These are phyloP conservation scores for Bimuria novae-zelandiae DNA, from an alignment of 2,329 filamentous ascomycete species.

Conservation along the genomic window DNA sequence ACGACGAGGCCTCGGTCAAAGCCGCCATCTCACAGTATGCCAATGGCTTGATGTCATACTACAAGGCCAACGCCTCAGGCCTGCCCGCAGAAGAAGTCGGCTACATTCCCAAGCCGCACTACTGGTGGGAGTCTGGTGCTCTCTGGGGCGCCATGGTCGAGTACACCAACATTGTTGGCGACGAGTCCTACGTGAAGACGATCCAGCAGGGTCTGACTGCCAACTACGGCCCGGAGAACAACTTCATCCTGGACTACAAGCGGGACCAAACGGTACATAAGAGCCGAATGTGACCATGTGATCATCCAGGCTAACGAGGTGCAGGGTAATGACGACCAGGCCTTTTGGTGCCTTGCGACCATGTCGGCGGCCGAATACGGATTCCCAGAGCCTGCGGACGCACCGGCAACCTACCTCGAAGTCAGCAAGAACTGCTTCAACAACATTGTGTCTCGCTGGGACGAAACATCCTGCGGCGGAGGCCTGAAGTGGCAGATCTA, in stretches of 20 bases:
- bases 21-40: slow-evolving; percentile 36
- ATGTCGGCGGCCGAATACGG: slow-evolving; percentile 71
- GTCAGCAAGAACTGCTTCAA: slow-evolving; percentile 75
- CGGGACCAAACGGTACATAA: slow-evolving; percentile 37
- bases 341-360: slow-evolving; percentile 72
- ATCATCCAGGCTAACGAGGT: neutral
- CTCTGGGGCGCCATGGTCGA: slow-evolving; percentile 48
- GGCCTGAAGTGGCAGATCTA: slow-evolving; percentile 85
- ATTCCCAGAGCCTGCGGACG: slow-evolving; percentile 63
- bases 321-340: slow-evolving; percentile 74
- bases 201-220: slow-evolving; percentile 50
- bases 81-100: slow-evolving; percentile 39
- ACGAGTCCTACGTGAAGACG: slow-evolving; percentile 49
- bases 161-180: slow-evolving; percentile 54
- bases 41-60: slow-evolving; percentile 42
- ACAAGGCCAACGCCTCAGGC: slow-evolving; percentile 35
- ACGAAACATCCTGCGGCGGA: slow-evolving; percentile 67
- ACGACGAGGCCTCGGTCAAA: slow-evolving; percentile 41
- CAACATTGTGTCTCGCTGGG: slow-evolving; percentile 71
- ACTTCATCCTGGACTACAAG: slow-evolving; percentile 52
- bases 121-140: slow-evolving; percentile 55
- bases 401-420: slow-evolving; percentile 60
- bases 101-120: slow-evolving; percentile 49
- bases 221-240: slow-evolving; percentile 48
- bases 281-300: neutral